Conservation (phyloP, 345 rosid species). For the Moricandia moricandioides region DNA sequence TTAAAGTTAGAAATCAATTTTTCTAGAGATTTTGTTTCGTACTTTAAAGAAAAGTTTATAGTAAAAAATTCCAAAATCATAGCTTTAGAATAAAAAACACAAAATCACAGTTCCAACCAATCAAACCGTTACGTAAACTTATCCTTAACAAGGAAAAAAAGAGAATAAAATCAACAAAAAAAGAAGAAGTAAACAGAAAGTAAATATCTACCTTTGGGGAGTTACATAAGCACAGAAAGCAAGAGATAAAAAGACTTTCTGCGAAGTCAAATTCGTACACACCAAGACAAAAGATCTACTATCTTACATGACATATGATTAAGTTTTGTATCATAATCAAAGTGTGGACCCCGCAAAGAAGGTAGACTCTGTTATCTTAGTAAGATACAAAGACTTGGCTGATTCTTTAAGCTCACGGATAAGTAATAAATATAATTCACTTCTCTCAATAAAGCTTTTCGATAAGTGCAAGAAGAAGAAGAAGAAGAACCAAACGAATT, state of each 20-base stretch:
- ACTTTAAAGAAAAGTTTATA: too few relatives aligned
- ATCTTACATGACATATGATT: neutral
- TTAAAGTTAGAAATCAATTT: too few relatives aligned
- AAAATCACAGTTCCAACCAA: too few relatives aligned
- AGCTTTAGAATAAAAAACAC: too few relatives aligned
- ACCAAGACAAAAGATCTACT: slow-evolving; percentile 4
- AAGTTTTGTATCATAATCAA: neutral
- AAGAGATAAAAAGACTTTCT: neutral
- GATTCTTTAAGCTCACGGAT: slow-evolving; percentile 18
- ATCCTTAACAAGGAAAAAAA: neutral
- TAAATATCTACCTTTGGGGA: neutral
- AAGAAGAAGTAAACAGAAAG: neutral
- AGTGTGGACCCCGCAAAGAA: neutral
- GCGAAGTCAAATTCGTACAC: neutral
- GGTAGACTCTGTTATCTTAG: neutral
- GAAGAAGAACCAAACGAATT: neutral
- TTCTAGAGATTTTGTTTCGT: too few relatives aligned
- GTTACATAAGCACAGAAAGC: neutral
- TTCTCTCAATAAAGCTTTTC: neutral
- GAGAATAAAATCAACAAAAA: neutral
- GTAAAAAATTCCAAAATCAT: too few relatives aligned
- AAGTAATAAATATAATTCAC: neutral
- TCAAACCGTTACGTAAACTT: neutral
- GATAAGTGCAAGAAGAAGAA: neutral
- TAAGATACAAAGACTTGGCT: neutral